These are phyloP conservation scores for Achaetomiella virescens DNA, from an alignment of 495 filamentous ascomycete genomes.

Conservation along the genomic window DNA sequence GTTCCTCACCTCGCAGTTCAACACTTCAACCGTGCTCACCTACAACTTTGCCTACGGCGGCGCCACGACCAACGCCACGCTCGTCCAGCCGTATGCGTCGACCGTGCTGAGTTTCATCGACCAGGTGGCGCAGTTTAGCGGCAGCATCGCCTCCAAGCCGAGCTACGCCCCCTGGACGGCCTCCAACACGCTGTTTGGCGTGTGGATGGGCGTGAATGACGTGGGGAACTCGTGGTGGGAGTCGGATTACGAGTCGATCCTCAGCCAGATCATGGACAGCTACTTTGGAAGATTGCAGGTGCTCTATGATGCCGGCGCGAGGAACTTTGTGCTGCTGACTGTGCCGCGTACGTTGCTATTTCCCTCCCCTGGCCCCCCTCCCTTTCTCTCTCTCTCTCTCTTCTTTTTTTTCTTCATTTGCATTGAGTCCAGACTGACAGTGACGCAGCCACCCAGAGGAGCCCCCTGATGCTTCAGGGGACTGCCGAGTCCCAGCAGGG, in stretches of 20 bases:
- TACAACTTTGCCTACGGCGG: slow-evolving; percentile 68
- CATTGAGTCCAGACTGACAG: background rate
- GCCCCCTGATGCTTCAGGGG: slow-evolving; percentile 45
- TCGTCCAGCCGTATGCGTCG: slow-evolving; percentile 43
- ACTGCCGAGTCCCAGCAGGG: slow-evolving; percentile 13
- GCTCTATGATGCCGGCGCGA: slow-evolving; percentile 57
- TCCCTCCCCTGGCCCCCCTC: background rate
- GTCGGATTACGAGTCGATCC: slow-evolving; percentile 39
- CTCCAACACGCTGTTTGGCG: slow-evolving; percentile 54
- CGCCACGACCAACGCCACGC: slow-evolving; percentile 57
- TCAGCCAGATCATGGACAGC: slow-evolving; percentile 49
- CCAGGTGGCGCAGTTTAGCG: slow-evolving; percentile 50
- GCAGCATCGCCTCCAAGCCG: slow-evolving; percentile 25
- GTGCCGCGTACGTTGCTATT: slow-evolving; percentile 50
- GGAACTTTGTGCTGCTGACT: slow-evolving; percentile 70
- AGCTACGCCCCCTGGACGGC: slow-evolving; percentile 53
- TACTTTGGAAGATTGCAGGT: slow-evolving; percentile 52
- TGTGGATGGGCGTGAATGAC: slow-evolving; percentile 81
- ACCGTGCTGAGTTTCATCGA: slow-evolving; percentile 53
- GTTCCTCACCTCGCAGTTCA: slow-evolving; percentile 58
- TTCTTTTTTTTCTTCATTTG: background rate
- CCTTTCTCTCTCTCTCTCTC: background rate
- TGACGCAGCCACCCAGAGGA: slow-evolving; percentile 51
- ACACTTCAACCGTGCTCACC: slow-evolving; percentile 50
- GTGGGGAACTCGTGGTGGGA: slow-evolving; percentile 58